Conservation (phyloP, 495 filamentous ascomycete species). For the Hypoxylon cercidicola region DNA sequence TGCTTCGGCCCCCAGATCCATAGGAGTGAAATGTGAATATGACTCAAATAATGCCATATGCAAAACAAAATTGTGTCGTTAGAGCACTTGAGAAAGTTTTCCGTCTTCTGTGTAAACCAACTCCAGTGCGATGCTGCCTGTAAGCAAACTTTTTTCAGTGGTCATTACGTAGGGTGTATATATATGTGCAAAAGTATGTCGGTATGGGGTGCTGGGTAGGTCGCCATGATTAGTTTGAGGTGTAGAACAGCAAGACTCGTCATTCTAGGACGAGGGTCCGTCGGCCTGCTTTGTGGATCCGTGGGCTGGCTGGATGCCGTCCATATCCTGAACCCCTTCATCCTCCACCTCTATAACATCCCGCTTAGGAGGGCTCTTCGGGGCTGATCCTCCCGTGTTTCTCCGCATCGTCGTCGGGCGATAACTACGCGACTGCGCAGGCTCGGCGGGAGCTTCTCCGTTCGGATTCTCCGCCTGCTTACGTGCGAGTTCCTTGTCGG, state of each 20-base stretch:
- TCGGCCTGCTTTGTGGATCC: constrained; percentile 40
- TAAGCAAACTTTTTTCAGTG: constrained; percentile 11
- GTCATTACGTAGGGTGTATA: constrained; percentile 11
- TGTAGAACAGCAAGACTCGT: constrained; percentile 9
- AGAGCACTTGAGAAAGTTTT: constrained; percentile 9
- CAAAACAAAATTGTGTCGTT: constrained; percentile 6
- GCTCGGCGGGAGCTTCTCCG: constrained; percentile 32
- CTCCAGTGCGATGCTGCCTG: constrained; percentile 39
- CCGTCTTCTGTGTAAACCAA: constrained; percentile 34
- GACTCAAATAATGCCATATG: constrained; percentile 16
- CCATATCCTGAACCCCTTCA: constrained; percentile 54
- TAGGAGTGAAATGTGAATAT: constrained; percentile 17
- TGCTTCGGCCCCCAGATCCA: constrained; percentile 16
- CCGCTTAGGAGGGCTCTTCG: constrained; percentile 43
- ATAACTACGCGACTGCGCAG: constrained; percentile 43
- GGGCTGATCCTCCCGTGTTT: constrained; percentile 30
- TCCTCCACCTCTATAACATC: constrained; percentile 46
- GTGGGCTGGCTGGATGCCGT: constrained; percentile 42
- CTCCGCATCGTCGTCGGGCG: constrained; percentile 49
- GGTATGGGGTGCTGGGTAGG: constrained; percentile 11
- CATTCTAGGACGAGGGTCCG: constrained; percentile 31
- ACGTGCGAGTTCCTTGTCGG: constrained; percentile 67
- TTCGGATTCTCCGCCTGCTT: constrained; percentile 53
- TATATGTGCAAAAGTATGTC: constrained; percentile 17
- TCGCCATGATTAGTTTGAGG: constrained; percentile 6